phyloP scores from a whole-genome alignment of 1,284 basidiomycete genomes.

The Rhodotorula sp. region DNA sequence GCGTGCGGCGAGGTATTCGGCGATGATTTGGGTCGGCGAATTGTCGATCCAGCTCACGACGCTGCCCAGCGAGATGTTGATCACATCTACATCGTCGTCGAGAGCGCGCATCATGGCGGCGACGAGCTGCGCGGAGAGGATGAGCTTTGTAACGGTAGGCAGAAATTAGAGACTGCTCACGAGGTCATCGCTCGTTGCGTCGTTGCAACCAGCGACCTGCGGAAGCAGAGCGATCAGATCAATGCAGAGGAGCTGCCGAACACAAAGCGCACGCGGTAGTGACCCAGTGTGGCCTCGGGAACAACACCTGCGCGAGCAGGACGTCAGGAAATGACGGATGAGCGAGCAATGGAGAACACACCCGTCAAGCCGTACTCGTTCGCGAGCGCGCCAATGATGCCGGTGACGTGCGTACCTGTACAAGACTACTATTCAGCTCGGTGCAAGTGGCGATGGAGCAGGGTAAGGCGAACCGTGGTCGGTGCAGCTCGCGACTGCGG shows the following conservation, averaged over 20 bases:
- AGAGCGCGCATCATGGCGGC: slow-evolving; percentile 2
- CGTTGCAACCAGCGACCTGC: slow-evolving; percentile 6
- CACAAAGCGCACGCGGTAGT: slow-evolving; percentile 32
- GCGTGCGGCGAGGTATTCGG: slow-evolving; percentile 18
- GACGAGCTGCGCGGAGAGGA: neutral
- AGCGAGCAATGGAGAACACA: neutral
- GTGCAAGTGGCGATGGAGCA: accelerated
- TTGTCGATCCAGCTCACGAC: slow-evolving; percentile 31
- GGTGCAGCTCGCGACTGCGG: slow-evolving; percentile 36
- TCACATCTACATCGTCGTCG: slow-evolving; percentile 29
- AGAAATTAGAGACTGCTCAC: neutral
- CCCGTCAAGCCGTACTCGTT: slow-evolving; percentile 43
- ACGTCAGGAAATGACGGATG: neutral
- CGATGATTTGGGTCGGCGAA: slow-evolving; percentile 24
- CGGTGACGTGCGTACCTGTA: slow-evolving; percentile 35
- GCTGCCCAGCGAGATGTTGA: slow-evolving; percentile 32
- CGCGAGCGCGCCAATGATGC: slow-evolving; percentile 41
- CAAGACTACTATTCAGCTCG: accelerated
- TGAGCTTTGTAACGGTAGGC: no score
- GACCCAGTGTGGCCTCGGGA: slow-evolving; percentile 40
- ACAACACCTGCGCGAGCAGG: slow-evolving; percentile 22
- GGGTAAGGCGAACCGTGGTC: slow-evolving; percentile 16
- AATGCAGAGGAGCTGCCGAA: slow-evolving; percentile 5
- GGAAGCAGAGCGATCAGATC: slow-evolving; percentile 17
- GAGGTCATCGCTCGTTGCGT: slow-evolving; percentile 5